Percentiles rank a stretch among this genome's conserved stretches.
These are phyloP conservation scores for Syzygium jambos DNA, from an alignment of 345 rosid genomes.

Conservation along the genomic window DNA sequence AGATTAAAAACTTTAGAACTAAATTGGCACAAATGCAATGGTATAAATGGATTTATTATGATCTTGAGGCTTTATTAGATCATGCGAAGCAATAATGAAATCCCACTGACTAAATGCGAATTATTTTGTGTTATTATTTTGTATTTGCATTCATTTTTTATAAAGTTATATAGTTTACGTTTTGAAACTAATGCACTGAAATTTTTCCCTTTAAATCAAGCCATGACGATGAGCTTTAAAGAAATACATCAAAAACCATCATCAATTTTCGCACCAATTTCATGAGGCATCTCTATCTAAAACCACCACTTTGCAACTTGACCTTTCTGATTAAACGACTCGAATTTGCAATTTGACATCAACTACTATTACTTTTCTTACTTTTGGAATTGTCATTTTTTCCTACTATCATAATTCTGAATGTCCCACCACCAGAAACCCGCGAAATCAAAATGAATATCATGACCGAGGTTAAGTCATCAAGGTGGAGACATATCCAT, in stretches of 20 bases:
- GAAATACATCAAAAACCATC: neutral
- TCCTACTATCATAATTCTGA: neutral
- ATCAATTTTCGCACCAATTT: neutral
- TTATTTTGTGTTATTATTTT: neutral
- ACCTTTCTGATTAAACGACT: neutral
- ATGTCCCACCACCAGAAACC: neutral
- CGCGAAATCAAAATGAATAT: neutral
- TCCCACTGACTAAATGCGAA: neutral
- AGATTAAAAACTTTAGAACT: too few relatives aligned
- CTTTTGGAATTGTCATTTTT: neutral
- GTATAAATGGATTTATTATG: too few relatives aligned
- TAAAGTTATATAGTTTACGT: neutral
- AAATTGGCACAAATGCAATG: too few relatives aligned
- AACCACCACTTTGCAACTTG: neutral
- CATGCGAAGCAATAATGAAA: neutral
- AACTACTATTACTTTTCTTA: neutral
- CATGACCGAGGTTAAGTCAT: neutral
- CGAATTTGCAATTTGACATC: neutral
- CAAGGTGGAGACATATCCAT: neutral
- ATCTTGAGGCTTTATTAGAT: neutral
- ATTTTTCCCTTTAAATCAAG: neutral
- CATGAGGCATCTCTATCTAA: neutral
- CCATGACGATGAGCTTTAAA: neutral
- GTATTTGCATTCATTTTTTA: neutral
- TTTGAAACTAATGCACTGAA: neutral